Percentiles rank a stretch among this genome's conserved stretches.
phyloP scores from a whole-genome alignment of 2,329 filamentous ascomycete species.

The Dothideomycetes sp. region DNA sequence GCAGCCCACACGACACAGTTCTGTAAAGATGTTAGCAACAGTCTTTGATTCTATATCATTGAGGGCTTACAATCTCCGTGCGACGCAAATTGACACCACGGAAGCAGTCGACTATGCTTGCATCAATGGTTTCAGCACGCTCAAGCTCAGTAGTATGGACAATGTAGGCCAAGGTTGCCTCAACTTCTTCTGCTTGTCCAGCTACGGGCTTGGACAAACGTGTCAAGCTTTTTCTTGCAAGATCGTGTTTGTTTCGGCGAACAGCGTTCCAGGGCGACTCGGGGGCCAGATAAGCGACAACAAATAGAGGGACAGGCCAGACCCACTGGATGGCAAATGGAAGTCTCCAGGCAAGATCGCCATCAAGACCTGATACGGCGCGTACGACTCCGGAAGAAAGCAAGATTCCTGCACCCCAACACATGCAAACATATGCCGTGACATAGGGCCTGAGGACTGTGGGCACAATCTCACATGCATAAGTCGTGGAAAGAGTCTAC shows the following conservation, averaged over 20 bases:
- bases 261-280: slow-evolving; percentile 31
- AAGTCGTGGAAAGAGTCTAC: too few species aligned
- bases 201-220: too few species aligned
- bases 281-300: slow-evolving; percentile 25
- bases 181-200: slow-evolving; percentile 8
- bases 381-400: slow-evolving; percentile 37
- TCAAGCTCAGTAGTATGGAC: slow-evolving; percentile 26
- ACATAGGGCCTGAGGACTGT: slow-evolving; percentile 48
- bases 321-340: slow-evolving; percentile 39
- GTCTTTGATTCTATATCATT: too few species aligned
- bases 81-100: slow-evolving; percentile 30
- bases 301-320: slow-evolving; percentile 32
- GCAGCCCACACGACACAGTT: slow-evolving; percentile 25
- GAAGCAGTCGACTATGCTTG: slow-evolving; percentile 2
- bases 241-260: too few species aligned
- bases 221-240: too few species aligned
- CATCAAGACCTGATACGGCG: slow-evolving; percentile 25
- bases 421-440: slow-evolving; percentile 53
- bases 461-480: slow-evolving; percentile 58
- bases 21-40: too few species aligned
- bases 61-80: not conserved
- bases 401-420: slow-evolving; percentile 54
- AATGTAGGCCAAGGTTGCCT: slow-evolving; percentile 25
- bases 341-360: too few species aligned
- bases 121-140: not conserved